Evolutionary conservation across 164 flowering plant species (phyloP).

Genomic region (Annona cherimola): DNA sequence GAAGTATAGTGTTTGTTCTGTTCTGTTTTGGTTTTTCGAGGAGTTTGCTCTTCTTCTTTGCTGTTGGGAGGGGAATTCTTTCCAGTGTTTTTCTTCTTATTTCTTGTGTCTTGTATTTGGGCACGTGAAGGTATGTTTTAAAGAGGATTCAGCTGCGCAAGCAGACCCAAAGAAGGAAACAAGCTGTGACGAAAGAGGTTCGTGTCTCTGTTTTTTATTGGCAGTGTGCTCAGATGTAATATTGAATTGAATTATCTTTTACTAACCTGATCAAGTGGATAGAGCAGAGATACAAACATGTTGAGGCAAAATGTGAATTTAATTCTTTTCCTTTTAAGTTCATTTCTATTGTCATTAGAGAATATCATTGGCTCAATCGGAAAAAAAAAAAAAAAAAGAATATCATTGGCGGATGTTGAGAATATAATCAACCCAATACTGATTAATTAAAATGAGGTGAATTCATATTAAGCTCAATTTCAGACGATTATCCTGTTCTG

Average conservation of each 20-base stretch:
- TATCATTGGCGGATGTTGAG: no score
- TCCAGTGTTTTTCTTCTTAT: not conserved
- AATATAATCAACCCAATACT: no score
- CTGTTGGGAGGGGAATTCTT: not conserved
- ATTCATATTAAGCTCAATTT: no score
- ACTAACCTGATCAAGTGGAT: not conserved
- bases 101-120: not conserved
- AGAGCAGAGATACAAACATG: no score
- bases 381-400: no score
- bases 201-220: not conserved
- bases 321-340: no score
- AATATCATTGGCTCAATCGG: no score
- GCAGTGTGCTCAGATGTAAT: not conserved
- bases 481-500: not conserved
- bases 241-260: not conserved
- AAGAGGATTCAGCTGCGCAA: slow-evolving; percentile 29
- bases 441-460: no score
- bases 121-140: slow-evolving; percentile 26
- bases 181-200: slow-evolving; percentile 26
- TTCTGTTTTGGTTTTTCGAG: not conserved
- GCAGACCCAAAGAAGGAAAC: slow-evolving; percentile 22
- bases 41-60: not conserved
- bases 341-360: no score
- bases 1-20: not conserved
- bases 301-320: no score